Evolutionary conservation across 805 yeast genomes (phyloP).

Genomic region (Ogataea kodamae): DNA sequence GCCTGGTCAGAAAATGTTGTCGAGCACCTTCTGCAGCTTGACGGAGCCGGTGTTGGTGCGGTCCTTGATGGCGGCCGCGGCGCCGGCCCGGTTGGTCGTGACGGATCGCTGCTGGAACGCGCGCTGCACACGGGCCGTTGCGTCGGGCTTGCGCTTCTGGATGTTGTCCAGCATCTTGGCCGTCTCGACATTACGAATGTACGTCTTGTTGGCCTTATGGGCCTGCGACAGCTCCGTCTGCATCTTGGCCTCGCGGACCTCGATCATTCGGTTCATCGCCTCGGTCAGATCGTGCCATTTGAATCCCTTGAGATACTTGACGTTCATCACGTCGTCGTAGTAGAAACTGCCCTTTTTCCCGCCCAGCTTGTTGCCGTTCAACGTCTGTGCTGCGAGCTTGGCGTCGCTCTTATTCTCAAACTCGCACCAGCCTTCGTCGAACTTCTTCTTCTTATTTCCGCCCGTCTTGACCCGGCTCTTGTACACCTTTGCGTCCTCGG

Average conservation of each 20-base stretch:
- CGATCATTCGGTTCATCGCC: slow-evolving; percentile 87
- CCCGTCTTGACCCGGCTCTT: slow-evolving; percentile 75
- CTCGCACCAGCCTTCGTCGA: slow-evolving; percentile 97
- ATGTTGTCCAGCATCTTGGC: slow-evolving; percentile 78
- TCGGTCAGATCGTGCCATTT: slow-evolving; percentile 95
- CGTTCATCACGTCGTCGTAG: slow-evolving; percentile 89
- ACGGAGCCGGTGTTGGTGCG: slow-evolving; percentile 31
- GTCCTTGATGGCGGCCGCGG: slow-evolving; percentile 44
- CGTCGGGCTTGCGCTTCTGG: slow-evolving; percentile 41
- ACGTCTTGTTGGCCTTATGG: slow-evolving; percentile 78
- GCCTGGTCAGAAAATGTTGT: slow-evolving; percentile 39
- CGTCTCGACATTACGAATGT: slow-evolving; percentile 77
- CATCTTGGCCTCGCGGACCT: slow-evolving; percentile 80
- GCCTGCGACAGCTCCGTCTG: slow-evolving; percentile 89
- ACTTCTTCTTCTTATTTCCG: slow-evolving; percentile 85
- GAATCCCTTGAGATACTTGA: slow-evolving; percentile 85
- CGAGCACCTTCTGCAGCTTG: slow-evolving; percentile 47
- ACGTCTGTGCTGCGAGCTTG: slow-evolving; percentile 76
- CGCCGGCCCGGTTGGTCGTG: slow-evolving; percentile 63
- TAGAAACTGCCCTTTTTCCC: slow-evolving; percentile 90
- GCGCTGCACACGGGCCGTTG: slow-evolving; percentile 43
- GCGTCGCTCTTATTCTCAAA: slow-evolving; percentile 81
- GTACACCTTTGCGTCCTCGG: slow-evolving; percentile 69
- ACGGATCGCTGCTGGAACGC: slow-evolving; percentile 70
- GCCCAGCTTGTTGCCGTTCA: slow-evolving; percentile 87